Conservation (phyloP, 768 basidiomycete genomes). For the Pleurotus eryngii region DNA sequence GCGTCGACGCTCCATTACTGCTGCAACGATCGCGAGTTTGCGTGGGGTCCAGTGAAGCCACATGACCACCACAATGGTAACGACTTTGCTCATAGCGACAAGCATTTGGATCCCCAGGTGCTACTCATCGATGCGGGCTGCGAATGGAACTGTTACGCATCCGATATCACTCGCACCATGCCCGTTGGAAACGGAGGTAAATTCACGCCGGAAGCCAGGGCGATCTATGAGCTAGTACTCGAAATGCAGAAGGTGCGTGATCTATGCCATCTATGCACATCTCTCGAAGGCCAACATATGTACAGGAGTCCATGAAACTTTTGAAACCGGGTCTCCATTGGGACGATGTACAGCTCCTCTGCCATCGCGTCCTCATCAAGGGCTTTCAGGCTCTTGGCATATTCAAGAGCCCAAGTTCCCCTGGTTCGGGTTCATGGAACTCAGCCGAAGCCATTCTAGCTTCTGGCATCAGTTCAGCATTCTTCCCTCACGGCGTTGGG, state of each 20-base stretch:
- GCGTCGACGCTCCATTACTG: conserved; percentile 94
- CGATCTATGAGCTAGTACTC: conserved; percentile 82
- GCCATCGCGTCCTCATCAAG: conserved; percentile 77
- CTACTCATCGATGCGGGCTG: conserved; percentile 94
- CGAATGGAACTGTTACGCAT: conserved; percentile 63
- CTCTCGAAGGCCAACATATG: no score
- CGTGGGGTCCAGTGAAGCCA: conserved; percentile 71
- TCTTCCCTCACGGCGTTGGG: conserved; percentile 93
- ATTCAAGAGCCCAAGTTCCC: conserved; percentile 58
- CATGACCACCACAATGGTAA: conserved; percentile 50
- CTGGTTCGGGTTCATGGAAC: conserved; percentile 52
- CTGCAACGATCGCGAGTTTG: conserved; percentile 85
- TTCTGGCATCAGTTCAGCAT: conserved; percentile 76
- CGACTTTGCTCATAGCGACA: conserved; percentile 37
- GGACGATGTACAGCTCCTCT: conserved; percentile 83
- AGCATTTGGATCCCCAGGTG: conserved; percentile 59
- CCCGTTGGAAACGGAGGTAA: conserved; percentile 93
- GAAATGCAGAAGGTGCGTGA: conserved; percentile 79
- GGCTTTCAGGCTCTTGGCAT: conserved; percentile 85
- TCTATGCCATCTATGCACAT: no score
- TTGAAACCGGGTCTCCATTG: conserved; percentile 80
- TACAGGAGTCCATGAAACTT: conserved; percentile 63
- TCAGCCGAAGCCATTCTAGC: conserved; percentile 67
- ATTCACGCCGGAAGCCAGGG: conserved; percentile 77
- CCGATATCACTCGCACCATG: conserved; percentile 74